Evolutionary conservation across 441 rosid genomes (phyloP), one percentile per base, ranked within the genome.

Genomic region (Corymbia citriodora): DNA sequence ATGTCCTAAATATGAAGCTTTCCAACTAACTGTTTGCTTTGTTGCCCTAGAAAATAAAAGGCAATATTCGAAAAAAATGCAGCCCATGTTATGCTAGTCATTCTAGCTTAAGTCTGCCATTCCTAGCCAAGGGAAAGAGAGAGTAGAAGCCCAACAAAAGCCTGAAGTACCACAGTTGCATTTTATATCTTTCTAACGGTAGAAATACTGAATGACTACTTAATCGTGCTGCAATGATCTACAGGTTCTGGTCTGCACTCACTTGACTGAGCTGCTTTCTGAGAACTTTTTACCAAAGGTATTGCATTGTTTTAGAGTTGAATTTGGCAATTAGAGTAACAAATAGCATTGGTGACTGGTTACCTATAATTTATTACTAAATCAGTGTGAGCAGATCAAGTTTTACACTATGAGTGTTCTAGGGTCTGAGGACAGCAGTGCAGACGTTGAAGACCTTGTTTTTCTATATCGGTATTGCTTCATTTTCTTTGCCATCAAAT

Each of bases 351-450:
- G 88, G 83, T 92, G 87, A 91, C 74, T 61, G 88, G 45, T 57
- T 87, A 55, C 52, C 10, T 27, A 29, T 23, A 59, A 49, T 90
- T 90, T 40, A 81, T 23, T 85, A 40, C 87, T 31, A 49, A 93
- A 92, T 90, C 94, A 98, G 99, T 95, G 98, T 36, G 95, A 96
- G 95, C 96, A 92, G 93, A 93, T 97, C 86, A 95, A 91, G 86
- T 97, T 96, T 93, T 96, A 96, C 94, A 97, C 98, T 87, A 98
- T 98, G 99, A 97, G 99, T 88, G 97, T 98, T 95, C 92, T 98
- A 90, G 94, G 95, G 91, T 97, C 99, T 55, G 96, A 96, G 50
- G 92, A 94, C 83, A 92, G 92, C 89, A 92, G 94, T 59, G 89
- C 94, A 81, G 92, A 94, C 61, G 89, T 92, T 92, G 97, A 97